Base-by-base conservation (phyloP, 495 filamentous ascomycete species). In the Daldinia concentrica region DNA sequence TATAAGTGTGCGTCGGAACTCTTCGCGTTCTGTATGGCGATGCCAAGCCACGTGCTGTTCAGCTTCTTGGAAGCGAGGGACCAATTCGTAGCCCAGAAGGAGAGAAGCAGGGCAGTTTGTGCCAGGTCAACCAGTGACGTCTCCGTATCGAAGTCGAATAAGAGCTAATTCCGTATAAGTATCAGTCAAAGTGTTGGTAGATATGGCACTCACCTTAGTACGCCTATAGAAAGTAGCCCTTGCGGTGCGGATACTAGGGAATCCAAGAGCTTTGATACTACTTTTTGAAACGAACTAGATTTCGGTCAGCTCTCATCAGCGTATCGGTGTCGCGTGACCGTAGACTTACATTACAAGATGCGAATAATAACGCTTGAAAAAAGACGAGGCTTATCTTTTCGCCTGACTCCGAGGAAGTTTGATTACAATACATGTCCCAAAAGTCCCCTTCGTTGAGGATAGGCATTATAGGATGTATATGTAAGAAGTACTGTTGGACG, bases 351-450 rank as follows among this genome's bases (percentile, higher is more conserved):
- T 79, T 78, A 54, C 81, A 84, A 24, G 79, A 80, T 6, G 81
- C 82, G 56, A 86, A 86, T 29, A 86, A 62, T 19, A 86, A 69
- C 24, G 83, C 80, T 66, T 84, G 83, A 34, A 86, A 82, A 14
- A 86, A 76, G 60, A 86, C 83, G 4, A 86, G 72, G 0, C 84
- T 82, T 22, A 85, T 72, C 34, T 75, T 80, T 11, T 78, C 72
- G 3, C 58, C 37, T 6, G 72, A 26, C 4, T 37, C 54, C 1
- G 48, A 12, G 6, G 48, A n/a, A 1, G 68, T 15, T 45, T 71
- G 64, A 4, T 73, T 61, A 17, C 66, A 69, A 59, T 81, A 85
- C 8, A 81, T 75, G 29, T 77, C 74, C 85, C 85, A 86, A 45
- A 86, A 84, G 43, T 81, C 75, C 0, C 77, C 80, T 51, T 86